Conservation (phyloP, 768 basidiomycete genomes). For the Fomitopsis serialis region DNA sequence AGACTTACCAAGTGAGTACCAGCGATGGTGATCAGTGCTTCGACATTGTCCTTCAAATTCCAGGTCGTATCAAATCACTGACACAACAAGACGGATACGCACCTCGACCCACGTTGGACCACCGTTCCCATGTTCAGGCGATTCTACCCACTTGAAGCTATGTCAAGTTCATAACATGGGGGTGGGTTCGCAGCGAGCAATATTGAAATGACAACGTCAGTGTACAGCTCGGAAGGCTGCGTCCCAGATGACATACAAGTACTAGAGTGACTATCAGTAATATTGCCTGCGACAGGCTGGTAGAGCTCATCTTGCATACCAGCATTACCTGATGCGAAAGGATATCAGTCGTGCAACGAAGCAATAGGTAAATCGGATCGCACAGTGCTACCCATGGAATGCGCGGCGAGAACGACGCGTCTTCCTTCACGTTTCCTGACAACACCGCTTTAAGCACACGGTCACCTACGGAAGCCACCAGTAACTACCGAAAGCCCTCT, state of each 20-base stretch:
- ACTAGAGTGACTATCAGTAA: slow-evolving; percentile 37
- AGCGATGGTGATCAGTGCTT: slow-evolving; percentile 77
- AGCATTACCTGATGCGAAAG: slow-evolving; percentile 35
- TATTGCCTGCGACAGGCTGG: not conserved
- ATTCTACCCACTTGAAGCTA: slow-evolving; percentile 97
- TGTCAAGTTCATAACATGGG: not conserved
- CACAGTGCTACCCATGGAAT: slow-evolving; percentile 84
- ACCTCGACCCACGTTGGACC: slow-evolving; percentile 92
- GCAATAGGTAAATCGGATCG: slow-evolving; percentile 13
- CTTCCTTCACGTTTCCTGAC: slow-evolving; percentile 59
- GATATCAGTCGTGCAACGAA: not conserved
- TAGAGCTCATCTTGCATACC: slow-evolving; percentile 25
- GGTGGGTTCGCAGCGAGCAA: too few species aligned
- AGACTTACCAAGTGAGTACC: slow-evolving; percentile 78
- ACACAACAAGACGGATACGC: slow-evolving; percentile 4
- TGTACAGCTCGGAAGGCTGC: too few species aligned
- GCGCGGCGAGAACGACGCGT: slow-evolving; percentile 79
- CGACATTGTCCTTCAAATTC: slow-evolving; percentile 64
- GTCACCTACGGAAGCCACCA: not conserved
- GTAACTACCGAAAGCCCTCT: slow-evolving; percentile 66
- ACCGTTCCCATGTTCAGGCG: slow-evolving; percentile 72
- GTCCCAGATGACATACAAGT: slow-evolving; percentile 59
- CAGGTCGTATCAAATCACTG: not conserved
- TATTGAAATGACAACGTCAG: not conserved
- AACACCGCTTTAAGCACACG: not conserved